Evolutionary conservation across 768 basidiomycete species (phyloP).

Genomic region (Pisolithus microcarpus): DNA sequence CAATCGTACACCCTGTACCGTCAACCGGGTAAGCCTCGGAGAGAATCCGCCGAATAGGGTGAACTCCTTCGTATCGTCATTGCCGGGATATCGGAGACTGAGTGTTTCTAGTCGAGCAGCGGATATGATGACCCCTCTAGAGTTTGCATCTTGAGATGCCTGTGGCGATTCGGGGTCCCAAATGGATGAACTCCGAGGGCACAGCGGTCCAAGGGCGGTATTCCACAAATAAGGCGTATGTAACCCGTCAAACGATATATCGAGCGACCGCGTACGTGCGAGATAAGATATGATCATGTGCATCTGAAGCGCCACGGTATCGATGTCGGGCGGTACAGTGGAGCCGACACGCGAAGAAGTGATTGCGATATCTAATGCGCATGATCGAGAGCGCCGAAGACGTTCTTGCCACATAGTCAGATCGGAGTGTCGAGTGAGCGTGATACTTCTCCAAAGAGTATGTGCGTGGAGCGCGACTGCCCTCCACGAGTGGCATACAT

Average conservation of each 20-base stretch:
- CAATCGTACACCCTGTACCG: slow-evolving; percentile 58
- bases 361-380: slow-evolving; percentile 55
- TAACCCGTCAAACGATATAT: slow-evolving; percentile 44
- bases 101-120: slow-evolving; percentile 47
- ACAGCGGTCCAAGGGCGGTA: slow-evolving; percentile 51
- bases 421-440: slow-evolving; percentile 35
- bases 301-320: slow-evolving; percentile 55
- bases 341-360: slow-evolving; percentile 27
- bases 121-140: slow-evolving; percentile 19
- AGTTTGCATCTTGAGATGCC: slow-evolving; percentile 1
- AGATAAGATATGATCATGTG: slow-evolving; percentile 44
- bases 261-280: slow-evolving; percentile 54
- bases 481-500: slow-evolving; percentile 64
- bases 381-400: slow-evolving; percentile 51
- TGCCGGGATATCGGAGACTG: slow-evolving; percentile 50
- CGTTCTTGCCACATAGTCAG: slow-evolving; percentile 57
- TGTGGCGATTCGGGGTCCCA: slow-evolving; percentile 17
- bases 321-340: slow-evolving; percentile 21
- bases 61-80: slow-evolving; percentile 66
- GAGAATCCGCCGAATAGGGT: slow-evolving; percentile 55
- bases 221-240: slow-evolving; percentile 62
- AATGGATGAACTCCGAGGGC: slow-evolving; percentile 26
- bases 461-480: slow-evolving; percentile 53
- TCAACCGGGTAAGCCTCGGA: slow-evolving; percentile 47
- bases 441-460: slow-evolving; percentile 57